These are phyloP conservation scores for Cucurbitaria berberidis DNA, from an alignment of 2,329 filamentous ascomycete species.

Conservation along the genomic window DNA sequence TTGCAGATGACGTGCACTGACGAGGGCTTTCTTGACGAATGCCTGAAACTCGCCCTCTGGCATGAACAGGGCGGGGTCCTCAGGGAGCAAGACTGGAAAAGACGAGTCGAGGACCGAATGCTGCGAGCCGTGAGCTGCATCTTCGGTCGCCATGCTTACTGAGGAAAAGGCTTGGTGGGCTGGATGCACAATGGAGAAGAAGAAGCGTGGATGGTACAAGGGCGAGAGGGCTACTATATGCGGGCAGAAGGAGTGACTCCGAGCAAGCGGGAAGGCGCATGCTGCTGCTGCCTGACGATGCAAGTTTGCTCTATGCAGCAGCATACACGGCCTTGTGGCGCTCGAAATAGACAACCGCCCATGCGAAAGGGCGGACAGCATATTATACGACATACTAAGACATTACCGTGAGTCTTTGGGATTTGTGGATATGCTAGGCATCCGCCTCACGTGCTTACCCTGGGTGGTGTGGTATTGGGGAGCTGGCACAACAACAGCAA, in stretches of 20 bases:
- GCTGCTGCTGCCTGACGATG: conserved; percentile 3
- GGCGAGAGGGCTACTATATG: background rate
- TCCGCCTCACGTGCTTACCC: background rate
- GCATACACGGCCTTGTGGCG: background rate
- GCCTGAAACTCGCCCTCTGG: conserved; percentile 25
- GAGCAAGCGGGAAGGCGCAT: background rate
- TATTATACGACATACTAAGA: background rate
- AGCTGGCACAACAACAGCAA: too few relatives aligned
- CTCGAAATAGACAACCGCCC: background rate
- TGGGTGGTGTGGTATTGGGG: too few relatives aligned
- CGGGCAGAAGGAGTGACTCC: background rate
- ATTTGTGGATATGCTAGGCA: background rate
- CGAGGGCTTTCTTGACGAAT: conserved; percentile 15
- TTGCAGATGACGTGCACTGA: background rate
- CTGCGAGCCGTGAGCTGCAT: background rate
- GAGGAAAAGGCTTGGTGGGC: too few relatives aligned
- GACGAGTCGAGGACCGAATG: conserved; percentile 29
- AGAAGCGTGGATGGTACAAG: background rate
- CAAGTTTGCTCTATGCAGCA: background rate
- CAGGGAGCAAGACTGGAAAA: conserved; percentile 32
- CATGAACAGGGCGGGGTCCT: conserved; percentile 23
- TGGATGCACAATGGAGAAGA: too few relatives aligned
- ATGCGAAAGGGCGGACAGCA: background rate
- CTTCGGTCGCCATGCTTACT: conserved; percentile 8
- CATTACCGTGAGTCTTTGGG: background rate